These are phyloP conservation scores for Umbelopsis vinacea DNA, from an alignment of 192 early-diverging fungal genomes.

Conservation along the genomic window DNA sequence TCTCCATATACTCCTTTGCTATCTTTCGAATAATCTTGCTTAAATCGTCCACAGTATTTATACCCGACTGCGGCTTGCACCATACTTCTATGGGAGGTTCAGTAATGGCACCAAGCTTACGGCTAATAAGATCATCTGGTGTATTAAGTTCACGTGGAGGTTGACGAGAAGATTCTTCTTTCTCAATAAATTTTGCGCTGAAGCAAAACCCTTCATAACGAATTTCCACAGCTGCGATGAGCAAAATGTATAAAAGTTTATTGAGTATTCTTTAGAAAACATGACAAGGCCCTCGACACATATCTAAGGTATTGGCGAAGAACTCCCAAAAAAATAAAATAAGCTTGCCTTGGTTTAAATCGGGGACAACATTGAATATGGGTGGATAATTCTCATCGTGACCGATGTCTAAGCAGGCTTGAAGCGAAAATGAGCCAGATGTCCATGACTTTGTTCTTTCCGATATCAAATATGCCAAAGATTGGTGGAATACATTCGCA, in stretches of 20 bases:
- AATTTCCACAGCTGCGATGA: slow-evolving; percentile 11
- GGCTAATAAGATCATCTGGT: neutral
- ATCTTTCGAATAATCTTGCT: slow-evolving; percentile 13
- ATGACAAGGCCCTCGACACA: neutral
- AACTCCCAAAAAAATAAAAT: neutral
- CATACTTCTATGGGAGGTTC: slow-evolving; percentile 8
- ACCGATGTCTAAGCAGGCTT: slow-evolving; percentile 26
- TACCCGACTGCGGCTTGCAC: neutral
- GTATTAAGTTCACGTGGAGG: slow-evolving; percentile 6
- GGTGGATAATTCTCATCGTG: slow-evolving; percentile 32
- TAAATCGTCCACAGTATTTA: slow-evolving; percentile 24
- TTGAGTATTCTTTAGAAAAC: neutral
- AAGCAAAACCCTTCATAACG: slow-evolving; percentile 15
- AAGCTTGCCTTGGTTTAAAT: slow-evolving; percentile 36
- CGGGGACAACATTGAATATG: slow-evolving; percentile 35
- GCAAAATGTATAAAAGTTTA: neutral
- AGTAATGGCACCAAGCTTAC: neutral
- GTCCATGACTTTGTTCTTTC: slow-evolving; percentile 25
- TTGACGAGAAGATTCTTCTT: neutral
- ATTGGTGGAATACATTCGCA: slow-evolving; percentile 36
- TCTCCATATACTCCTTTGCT: slow-evolving; percentile 32
- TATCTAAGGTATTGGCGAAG: no score
- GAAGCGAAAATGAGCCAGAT: slow-evolving; percentile 28
- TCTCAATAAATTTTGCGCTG: slow-evolving; percentile 10
- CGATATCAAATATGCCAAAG: slow-evolving; percentile 32